Evolutionary conservation across 352 stramenopile species (phyloP).

Genomic region (Globisporangium orthogonon): DNA sequence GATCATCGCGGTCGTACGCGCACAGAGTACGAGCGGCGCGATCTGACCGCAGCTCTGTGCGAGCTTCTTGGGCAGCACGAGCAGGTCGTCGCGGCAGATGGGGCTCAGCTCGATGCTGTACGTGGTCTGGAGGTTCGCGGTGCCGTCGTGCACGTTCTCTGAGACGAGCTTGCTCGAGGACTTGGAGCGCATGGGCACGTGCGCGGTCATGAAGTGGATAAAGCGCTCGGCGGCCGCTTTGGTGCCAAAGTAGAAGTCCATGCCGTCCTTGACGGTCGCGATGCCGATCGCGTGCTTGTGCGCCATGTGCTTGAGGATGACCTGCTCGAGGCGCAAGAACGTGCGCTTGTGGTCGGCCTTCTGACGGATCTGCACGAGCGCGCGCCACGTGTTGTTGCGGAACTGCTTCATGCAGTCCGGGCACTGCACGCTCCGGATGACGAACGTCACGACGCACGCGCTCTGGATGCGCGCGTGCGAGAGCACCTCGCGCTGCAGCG

Average conservation of each 20-base stretch:
- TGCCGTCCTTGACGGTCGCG: conserved; percentile 53
- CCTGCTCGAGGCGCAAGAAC: conserved; percentile 61
- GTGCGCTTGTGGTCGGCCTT: conserved; percentile 73
- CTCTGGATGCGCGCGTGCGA: conserved; percentile 69
- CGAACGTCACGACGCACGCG: conserved; percentile 54
- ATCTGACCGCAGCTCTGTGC: conserved; percentile 63
- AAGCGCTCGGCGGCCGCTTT: conserved; percentile 55
- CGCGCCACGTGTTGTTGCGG: conserved; percentile 59
- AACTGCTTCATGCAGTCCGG: conserved; percentile 69
- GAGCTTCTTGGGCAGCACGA: conserved; percentile 52
- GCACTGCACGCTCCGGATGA: conserved; percentile 59
- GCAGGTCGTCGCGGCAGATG: conserved; percentile 72
- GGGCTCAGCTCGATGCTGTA: conserved; percentile 66
- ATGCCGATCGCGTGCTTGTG: conserved; percentile 60
- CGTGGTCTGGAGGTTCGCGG: conserved; percentile 59
- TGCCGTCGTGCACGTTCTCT: conserved; percentile 58
- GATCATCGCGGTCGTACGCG: conserved; percentile 53
- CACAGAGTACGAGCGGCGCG: conserved; percentile 46
- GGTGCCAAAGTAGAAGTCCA: conserved; percentile 76
- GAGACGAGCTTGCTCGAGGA: conserved; percentile 70
- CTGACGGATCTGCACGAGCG: conserved; percentile 72
- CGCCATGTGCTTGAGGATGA: conserved; percentile 73
- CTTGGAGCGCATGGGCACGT: conserved; percentile 68
- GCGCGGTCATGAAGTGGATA: conserved; percentile 46
- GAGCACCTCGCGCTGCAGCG: conserved; percentile 62